Percentiles rank a stretch among this genome's conserved stretches.
Conservation (phyloP, 1,139 yeast genomes). For the Debaryomyces sp. region DNA sequence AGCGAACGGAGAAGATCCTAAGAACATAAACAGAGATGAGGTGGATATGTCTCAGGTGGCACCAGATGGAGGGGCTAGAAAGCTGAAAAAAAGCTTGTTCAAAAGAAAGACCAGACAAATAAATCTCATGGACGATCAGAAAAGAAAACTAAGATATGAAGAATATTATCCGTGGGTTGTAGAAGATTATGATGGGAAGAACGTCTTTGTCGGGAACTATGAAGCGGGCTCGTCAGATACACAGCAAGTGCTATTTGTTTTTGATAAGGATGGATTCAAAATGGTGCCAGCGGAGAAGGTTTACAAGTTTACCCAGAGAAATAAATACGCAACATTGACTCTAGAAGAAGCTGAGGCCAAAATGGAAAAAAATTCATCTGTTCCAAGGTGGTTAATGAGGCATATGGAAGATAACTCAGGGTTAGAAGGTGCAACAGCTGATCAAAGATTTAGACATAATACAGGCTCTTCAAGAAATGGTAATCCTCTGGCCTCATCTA, state of each 20-base stretch:
- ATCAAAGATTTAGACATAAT: constrained; percentile 47
- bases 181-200: constrained; percentile 92
- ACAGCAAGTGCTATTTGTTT: constrained; percentile 76
- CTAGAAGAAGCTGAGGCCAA: constrained; percentile 95
- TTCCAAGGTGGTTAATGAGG: constrained; percentile 96
- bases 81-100: constrained; percentile 60
- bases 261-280: constrained; percentile 86
- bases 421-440: constrained; percentile 47
- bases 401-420: constrained; percentile 69
- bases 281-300: constrained; percentile 95
- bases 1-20: constrained; percentile 23
- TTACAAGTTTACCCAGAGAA: constrained; percentile 90
- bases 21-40: constrained; percentile 23
- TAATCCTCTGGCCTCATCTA: constrained; percentile 11
- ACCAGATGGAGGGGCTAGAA: constrained; percentile 91
- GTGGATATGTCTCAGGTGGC: constrained; percentile 75
- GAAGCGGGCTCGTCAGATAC: constrained; percentile 93
- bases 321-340: constrained; percentile 89
- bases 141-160: constrained; percentile 83
- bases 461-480: constrained; percentile 23
- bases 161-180: constrained; percentile 98
- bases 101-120: constrained; percentile 87
- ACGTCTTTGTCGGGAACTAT: constrained; percentile 94
- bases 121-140: constrained; percentile 75
- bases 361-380: constrained; percentile 79